Conservation (phyloP, 2,329 filamentous ascomycete species). For the Clonostachys chloroleuca region DNA sequence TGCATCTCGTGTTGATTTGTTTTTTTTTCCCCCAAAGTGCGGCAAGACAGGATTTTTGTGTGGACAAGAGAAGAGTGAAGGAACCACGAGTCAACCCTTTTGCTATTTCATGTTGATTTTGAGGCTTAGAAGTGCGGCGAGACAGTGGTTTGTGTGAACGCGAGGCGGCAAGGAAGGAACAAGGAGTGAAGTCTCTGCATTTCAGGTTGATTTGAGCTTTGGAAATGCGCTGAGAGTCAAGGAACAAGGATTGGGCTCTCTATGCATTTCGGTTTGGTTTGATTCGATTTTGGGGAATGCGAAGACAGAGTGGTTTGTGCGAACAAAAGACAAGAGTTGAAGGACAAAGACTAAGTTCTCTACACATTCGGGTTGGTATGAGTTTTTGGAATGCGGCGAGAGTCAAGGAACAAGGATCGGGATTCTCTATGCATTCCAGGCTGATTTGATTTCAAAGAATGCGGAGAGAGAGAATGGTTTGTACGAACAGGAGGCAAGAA, state of each 20-base stretch:
- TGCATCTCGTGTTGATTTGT: background rate
- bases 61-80: background rate
- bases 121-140: too few relatives aligned
- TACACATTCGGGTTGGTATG: too few relatives aligned
- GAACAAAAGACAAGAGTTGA: background rate
- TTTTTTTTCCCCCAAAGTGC: background rate
- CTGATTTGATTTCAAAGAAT: conserved; percentile 5
- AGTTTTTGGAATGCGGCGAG: too few relatives aligned
- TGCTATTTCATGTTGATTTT: conserved; percentile 9
- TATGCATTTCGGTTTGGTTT: conserved; percentile 5
- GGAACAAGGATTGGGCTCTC: background rate
- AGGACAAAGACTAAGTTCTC: background rate
- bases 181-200: too few relatives aligned
- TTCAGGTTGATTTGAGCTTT: conserved; percentile 3
- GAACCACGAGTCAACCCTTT: background rate
- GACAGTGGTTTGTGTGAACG: too few relatives aligned
- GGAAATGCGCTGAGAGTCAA: background rate
- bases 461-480: conserved; percentile 5
- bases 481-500: background rate
- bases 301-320: conserved; percentile 5
- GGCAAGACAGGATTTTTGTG: too few relatives aligned
- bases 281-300: conserved; percentile 7
- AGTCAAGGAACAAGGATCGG: background rate
- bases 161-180: too few relatives aligned
- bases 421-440: conserved; percentile 1